Base-by-base conservation (phyloP, 1,139 yeast genomes). In the Debaryomycetaceae sp. region DNA sequence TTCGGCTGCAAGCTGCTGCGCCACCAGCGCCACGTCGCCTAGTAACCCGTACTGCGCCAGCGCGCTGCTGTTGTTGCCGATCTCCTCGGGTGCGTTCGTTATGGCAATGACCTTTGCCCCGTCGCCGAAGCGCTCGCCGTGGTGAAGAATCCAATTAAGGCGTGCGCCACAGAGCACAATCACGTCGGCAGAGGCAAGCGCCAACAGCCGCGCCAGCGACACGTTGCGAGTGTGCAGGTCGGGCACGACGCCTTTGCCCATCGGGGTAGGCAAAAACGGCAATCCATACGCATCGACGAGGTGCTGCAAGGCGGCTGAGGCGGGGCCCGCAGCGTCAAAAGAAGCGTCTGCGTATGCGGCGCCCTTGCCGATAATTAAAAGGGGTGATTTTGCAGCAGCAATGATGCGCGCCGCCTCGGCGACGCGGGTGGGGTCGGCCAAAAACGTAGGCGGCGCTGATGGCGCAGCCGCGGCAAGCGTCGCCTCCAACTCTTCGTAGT, bases 181-280 rank as follows among this genome's bases (percentile, higher is more conserved):
- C 5, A 78, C 71, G 41, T 78, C 83, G 0, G 83, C 75, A 2
- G 54, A 42, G 38, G 58, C 61, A 39, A 78, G 53, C 0, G 75
- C 82, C 11, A 61, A 57, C 0, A 83, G 73, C 34, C 85, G 58
- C 3, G 81, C 81, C 1, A 82, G 73, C 0, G 80, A 68, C 11
- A 74, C 64, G 41, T 78, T 78, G 25, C 62, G 45, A 0, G 45
- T 47, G 28, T 59, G 56, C 4, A 52, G 44, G 43, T 78, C 85
- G 1, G 73, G 61, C 1, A 78, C 51, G 1, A 78, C 74, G n/a
- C 85, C 85, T 48, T 78, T 78, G 1, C 82, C 85, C 85, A 78
- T 78, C 2, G 85, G 84, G 0, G 85, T 78, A 9, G 85, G 83
- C 30, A 78, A 45, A 41, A 78, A 78, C 2, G 81, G 74, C 2